Base-by-base conservation (phyloP, 768 basidiomycete genomes). In the Suillus discolor region DNA sequence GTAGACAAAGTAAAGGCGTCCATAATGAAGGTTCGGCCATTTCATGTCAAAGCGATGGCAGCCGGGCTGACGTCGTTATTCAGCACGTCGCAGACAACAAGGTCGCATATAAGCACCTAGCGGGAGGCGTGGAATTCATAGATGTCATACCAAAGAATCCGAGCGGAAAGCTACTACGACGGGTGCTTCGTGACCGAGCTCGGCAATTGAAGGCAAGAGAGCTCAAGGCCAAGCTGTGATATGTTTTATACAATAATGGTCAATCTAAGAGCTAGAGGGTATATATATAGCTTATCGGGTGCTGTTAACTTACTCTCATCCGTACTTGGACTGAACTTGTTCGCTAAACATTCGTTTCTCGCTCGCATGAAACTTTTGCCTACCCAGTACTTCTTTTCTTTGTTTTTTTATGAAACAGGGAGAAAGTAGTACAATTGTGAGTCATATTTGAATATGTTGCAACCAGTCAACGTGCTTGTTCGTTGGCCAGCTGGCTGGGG, bases 91-190 rank as follows among this genome's bases (percentile, higher is more conserved):
- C 85, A 6, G 78, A 81, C 61, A 82, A 82, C 66, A 88, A 88
- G 69, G 78, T 82, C 20, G 73, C 77, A 13, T 89, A 90, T 71
- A 90, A 90, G 71, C 83, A 80, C 62, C 75, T 90, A 47, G 79
- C 80, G 0, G 88, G 85, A 9, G 88, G 88, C 0, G 85, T 90
- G 12, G 84, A 86, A 68, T 83, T 89, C 62, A 74, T 86, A 11
- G 74, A 82, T 57, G 71, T 71, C 13, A 86, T 90, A 38, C 89
- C 89, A 0, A 89, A 83, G 69, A 89, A 86, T 64, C 87, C 89
- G 11, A 87, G 84, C 66, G 89, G 89, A 42, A 87, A 87, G 61
- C 71, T 87, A 2, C 74, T 87, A 63, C 78, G 88, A 45, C 79
- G 85, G 28, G 68, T 86, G 23, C 68, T 88, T 65, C 81, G 85